Evolutionary conservation across 495 filamentous ascomycete species (phyloP).

Genomic region (Aspergillus hancockii): DNA sequence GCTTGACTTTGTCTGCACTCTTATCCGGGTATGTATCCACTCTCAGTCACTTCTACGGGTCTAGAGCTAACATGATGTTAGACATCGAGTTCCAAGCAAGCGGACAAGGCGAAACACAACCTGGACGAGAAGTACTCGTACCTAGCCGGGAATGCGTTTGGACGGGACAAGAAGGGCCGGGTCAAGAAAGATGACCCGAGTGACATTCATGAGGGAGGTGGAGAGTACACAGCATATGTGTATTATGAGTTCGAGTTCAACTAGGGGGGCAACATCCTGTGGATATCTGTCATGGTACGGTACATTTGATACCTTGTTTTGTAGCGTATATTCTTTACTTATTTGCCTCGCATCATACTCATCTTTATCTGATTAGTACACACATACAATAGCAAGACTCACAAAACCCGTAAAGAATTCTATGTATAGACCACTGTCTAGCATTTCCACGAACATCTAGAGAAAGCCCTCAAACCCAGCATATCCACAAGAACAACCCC

Average conservation of each 20-base stretch:
- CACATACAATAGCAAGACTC: not conserved
- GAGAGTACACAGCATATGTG: slow-evolving; percentile 93
- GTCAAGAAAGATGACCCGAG: slow-evolving; percentile 85
- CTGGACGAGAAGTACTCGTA: slow-evolving; percentile 90
- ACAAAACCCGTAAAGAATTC: not conserved
- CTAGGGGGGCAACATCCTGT: slow-evolving; percentile 18
- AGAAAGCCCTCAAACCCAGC: not conserved
- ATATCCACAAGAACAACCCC: not conserved
- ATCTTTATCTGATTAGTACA: not conserved
- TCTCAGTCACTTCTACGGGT: not conserved
- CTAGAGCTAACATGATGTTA: slow-evolving; percentile 35
- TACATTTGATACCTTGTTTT: slow-evolving; percentile 5
- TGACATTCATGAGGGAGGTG: slow-evolving; percentile 76
- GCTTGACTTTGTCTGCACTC: slow-evolving; percentile 78
- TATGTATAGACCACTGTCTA: not conserved
- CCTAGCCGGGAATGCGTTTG: slow-evolving; percentile 92
- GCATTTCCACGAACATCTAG: not conserved
- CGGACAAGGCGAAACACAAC: slow-evolving; percentile 74
- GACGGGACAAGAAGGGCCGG: slow-evolving; percentile 88
- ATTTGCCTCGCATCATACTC: not conserved
- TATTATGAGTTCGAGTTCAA: slow-evolving; percentile 92
- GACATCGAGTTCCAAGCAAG: slow-evolving; percentile 74
- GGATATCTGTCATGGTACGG: not conserved
- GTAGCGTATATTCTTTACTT: slow-evolving; percentile 18
- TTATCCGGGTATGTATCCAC: slow-evolving; percentile 70